phyloP scores from a whole-genome alignment of 108 stramenopile genomes.

The Fragilaria crotonensis region DNA sequence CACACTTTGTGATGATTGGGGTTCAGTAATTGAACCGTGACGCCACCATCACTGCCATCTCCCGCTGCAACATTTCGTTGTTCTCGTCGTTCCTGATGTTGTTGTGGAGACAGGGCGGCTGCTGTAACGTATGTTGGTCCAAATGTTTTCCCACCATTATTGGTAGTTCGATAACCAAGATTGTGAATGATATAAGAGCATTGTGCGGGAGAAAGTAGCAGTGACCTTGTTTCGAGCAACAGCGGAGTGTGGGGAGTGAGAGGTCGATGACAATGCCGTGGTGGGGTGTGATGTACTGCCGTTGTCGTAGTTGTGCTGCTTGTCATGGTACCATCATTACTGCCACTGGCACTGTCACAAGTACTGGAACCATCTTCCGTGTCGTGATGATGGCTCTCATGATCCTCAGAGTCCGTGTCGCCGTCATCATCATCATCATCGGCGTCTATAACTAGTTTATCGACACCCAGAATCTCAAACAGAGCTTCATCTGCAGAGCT shows the following conservation, averaged over 20 bases:
- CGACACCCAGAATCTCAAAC: constrained; percentile 9
- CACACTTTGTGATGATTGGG: constrained; percentile 67
- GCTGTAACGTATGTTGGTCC: neutral
- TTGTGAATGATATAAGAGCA: neutral
- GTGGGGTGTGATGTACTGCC: neutral
- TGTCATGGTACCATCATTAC: neutral
- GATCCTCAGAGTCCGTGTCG: neutral
- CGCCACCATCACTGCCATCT: too few species aligned
- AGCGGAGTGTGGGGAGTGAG: neutral
- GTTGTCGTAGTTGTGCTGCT: neutral
- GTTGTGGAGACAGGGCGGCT: neutral
- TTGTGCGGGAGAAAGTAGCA: neutral
- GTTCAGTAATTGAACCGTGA: constrained; percentile 35
- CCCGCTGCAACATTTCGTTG: too few species aligned
- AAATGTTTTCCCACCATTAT: neutral
- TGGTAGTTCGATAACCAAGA: neutral
- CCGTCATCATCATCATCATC: constrained; percentile 5
- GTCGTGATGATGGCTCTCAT: too few species aligned
- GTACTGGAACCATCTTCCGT: too few species aligned
- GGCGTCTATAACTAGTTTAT: neutral
- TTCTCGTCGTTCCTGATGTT: constrained; percentile 35
- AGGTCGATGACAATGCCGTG: neutral
- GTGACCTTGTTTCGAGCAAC: neutral
- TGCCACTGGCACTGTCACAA: too few species aligned
- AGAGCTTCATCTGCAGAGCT: constrained; percentile 10